Evolutionary conservation across 768 basidiomycete genomes (phyloP), one percentile per base, ranked within the genome.

Genomic region (Leccinum sublutescens): DNA sequence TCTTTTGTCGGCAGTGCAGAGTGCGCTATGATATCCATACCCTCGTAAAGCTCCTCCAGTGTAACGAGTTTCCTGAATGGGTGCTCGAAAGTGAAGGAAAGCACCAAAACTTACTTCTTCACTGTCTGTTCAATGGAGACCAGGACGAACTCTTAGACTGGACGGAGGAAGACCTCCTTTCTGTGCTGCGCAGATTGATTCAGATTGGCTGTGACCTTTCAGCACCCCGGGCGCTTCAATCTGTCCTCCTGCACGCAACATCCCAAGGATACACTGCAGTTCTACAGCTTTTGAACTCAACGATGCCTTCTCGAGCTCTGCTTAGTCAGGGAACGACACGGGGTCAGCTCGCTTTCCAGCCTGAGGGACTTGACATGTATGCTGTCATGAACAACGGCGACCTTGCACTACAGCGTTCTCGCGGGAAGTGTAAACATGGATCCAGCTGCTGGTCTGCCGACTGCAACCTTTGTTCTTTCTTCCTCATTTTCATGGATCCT

Each of bases 61-160:
- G 6, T 1, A 27, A 59, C 17, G 47, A 55, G 23, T 58, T 55
- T 40, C 34, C 27, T 3, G 57, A 58, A 33, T 56, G 54, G 58
- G 17, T 23, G 31, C 12, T 19, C 21, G 11, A 14, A 12, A 19
- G 19, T 48, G 33, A 34, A 17, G 34, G 40, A 14, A 29, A 10
- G 1, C 3, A 3, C 21, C 12, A 1, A 15, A 4, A 19, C 12
- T 50, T 47, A 6, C 52, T 58, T 5, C 19, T 29, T 5, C 45
- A 2, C 27, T n/a, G 11, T 31, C 31, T 31, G 10, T 31, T 31
- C 31, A 10, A 31, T 31, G 11, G 4, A 4, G 31, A 57, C 5
- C 2, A 11, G 1, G 10, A 17, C 4, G 1, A 4, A 7, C 2
- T 34, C 9, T 12, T 40, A 23, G 4, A 47, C 12, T 14, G 21